Base-by-base conservation (phyloP, 2,329 filamentous ascomycete species). In the Diaporthe batatas region DNA sequence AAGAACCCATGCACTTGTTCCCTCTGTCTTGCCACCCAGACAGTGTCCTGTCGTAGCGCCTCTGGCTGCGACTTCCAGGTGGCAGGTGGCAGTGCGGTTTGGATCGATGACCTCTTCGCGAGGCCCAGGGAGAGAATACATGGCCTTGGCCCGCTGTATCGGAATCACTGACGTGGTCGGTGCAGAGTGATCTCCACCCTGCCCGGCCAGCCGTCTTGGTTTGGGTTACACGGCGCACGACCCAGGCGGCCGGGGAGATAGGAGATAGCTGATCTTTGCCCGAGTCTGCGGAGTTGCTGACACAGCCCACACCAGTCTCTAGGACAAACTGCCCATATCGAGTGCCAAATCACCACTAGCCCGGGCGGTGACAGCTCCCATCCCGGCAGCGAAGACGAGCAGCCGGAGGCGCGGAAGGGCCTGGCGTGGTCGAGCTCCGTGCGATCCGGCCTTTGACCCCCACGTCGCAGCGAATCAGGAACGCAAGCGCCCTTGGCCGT, bases 231-330 rank as follows among this genome's bases (percentile, higher is more conserved):
- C 32, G 47, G 62, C 39, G 62, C 47, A 51, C 62, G 62, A 14
- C 47, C 62, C 44, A 47, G 18, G 18, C 21, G 44, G 62, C 39
- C 47, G 62, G n/a, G 29, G 62, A 67, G 47, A 53, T 53, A 53
- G 29, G 62, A 67, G 47, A 67, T 53, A 53, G 62, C 47, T 53
- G 62, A 67, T 67, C 62, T 25, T 53, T 53, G 29, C 62, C 62
- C 36, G 47, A 29, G 21, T 39, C 1, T 67, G 62, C 6, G n/a
- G 62, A 36, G 62, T 51, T 67, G 62, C 62, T 67, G 32, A 67
- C 62, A 67, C 7, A 67, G 62, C 44, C 62, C 44, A 29, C 62
- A 25, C 44, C 44, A 65, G 25, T 36, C 21, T 51, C 62, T 1
- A 65, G 32, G n/a, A 53, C 44, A 47, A 12, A 32, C 32, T 16